These are phyloP conservation scores for Botrytis porri DNA, from an alignment of 2,329 filamentous ascomycete genomes.

Conservation along the genomic window DNA sequence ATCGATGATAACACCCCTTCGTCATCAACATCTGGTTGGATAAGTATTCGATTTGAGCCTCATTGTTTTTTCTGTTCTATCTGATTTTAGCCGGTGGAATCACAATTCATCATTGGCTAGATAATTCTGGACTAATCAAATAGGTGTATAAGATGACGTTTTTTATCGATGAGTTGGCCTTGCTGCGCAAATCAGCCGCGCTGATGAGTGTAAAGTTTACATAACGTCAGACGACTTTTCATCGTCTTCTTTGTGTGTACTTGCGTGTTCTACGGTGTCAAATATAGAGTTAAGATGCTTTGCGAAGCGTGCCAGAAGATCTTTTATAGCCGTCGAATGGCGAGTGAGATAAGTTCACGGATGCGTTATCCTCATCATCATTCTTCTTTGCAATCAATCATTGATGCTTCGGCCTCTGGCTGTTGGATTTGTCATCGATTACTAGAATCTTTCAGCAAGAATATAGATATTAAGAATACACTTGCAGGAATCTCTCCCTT, in stretches of 20 bases:
- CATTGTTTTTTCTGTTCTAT: background rate
- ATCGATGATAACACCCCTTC: background rate
- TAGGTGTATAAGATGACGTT: background rate
- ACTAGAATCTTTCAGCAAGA: background rate
- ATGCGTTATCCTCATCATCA: background rate
- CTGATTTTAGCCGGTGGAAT: background rate
- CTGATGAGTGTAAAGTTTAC: background rate
- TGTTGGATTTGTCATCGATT: background rate
- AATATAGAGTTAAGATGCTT: background rate
- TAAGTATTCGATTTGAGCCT: background rate
- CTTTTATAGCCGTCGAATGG: background rate
- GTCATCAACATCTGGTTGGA: background rate
- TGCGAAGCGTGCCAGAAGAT: background rate
- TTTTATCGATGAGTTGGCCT: background rate
- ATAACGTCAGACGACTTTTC: background rate
- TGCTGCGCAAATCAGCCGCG: background rate
- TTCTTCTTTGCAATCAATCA: background rate
- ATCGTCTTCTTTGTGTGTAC: background rate
- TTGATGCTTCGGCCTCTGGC: background rate
- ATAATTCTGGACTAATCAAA: background rate
- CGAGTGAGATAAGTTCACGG: rapidly evolving
- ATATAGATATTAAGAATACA: no score
- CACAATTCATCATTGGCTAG: rapidly evolving
- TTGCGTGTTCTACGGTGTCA: background rate
- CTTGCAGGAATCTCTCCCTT: background rate